phyloP scores from a whole-genome alignment of 306 rosid genomes.

The Astragalus glycyphyllos region DNA sequence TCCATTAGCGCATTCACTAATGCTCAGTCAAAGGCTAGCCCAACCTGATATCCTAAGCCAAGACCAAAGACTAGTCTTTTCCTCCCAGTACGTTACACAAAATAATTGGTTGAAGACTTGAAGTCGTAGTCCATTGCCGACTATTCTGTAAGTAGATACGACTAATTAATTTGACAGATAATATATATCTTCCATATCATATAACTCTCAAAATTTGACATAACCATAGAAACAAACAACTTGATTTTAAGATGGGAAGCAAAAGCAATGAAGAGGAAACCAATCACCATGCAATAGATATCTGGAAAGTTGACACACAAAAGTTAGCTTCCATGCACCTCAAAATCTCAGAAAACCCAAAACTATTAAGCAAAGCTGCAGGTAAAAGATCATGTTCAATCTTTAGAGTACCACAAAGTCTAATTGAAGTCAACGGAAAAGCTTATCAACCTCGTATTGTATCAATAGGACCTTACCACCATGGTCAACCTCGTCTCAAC shows the following conservation, averaged over 20 bases:
- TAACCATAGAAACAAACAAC: background rate
- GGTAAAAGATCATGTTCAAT: slow-evolving; percentile 62
- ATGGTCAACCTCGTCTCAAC: slow-evolving; percentile 44
- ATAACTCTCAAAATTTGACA: too few species aligned
- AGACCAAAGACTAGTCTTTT: too few species aligned
- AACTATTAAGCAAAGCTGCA: slow-evolving; percentile 53
- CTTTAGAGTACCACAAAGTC: slow-evolving; percentile 60
- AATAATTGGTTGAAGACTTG: too few species aligned
- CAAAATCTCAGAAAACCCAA: slow-evolving; percentile 56
- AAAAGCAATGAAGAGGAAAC: slow-evolving; percentile 6
- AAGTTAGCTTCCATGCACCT: slow-evolving; percentile 49
- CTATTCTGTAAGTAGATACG: too few species aligned
- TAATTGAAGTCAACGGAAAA: slow-evolving; percentile 54
- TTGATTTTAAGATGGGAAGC: slow-evolving; percentile 27
- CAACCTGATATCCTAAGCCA: too few species aligned
- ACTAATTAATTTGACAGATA: too few species aligned
- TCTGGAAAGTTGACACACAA: slow-evolving; percentile 43
- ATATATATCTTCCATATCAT: too few species aligned
- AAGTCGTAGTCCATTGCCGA: too few species aligned
- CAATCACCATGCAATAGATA: slow-evolving; percentile 35
- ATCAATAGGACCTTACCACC: slow-evolving; percentile 76
- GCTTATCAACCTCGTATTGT: slow-evolving; percentile 66
- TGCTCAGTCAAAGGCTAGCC: too few species aligned
- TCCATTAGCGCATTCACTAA: too few species aligned
- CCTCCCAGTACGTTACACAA: too few species aligned